A percentile compares a stretch with the other conserved stretches of the same genome.
Evolutionary conservation across 2,329 filamentous ascomycete species (phyloP).

Genomic region (Botrytis deweyae): DNA sequence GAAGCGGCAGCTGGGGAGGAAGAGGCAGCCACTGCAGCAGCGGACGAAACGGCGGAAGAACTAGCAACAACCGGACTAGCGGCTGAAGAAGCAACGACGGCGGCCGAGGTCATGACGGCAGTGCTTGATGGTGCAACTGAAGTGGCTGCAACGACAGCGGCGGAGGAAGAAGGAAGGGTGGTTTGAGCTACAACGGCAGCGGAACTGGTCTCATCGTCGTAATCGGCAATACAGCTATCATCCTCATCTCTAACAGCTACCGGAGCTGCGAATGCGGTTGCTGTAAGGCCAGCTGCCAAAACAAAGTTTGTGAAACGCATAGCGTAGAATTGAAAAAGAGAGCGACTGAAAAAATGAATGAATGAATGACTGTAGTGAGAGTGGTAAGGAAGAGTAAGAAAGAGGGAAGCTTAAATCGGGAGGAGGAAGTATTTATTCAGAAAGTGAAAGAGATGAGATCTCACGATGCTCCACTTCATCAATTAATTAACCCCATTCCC

Average conservation of each 20-base stretch:
- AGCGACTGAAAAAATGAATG: neutral
- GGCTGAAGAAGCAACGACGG: neutral
- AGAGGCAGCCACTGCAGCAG: neutral
- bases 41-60: neutral
- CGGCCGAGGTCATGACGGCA: neutral
- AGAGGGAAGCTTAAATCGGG: neutral
- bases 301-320: constrained; percentile 21
- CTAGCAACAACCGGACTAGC: neutral
- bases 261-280: constrained; percentile 21
- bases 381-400: constrained; percentile 5
- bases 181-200: constrained; percentile 9
- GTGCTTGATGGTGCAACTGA: constrained; percentile 8
- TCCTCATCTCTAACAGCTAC: constrained; percentile 17
- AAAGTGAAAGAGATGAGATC: neutral
- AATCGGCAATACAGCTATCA: constrained; percentile 17
- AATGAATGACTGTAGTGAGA: constrained; percentile 13
- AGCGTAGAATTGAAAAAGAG: constrained; percentile 12
- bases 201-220: constrained; percentile 13
- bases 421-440: constrained; percentile 16
- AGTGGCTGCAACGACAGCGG: constrained; percentile 7
- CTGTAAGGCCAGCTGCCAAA: constrained; percentile 20
- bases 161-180: constrained; percentile 7
- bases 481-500: neutral
- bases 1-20: neutral
- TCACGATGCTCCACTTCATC: constrained; percentile 10